These are phyloP conservation scores for Nitzschia sp. DNA, from an alignment of 108 stramenopile genomes.

Conservation along the genomic window DNA sequence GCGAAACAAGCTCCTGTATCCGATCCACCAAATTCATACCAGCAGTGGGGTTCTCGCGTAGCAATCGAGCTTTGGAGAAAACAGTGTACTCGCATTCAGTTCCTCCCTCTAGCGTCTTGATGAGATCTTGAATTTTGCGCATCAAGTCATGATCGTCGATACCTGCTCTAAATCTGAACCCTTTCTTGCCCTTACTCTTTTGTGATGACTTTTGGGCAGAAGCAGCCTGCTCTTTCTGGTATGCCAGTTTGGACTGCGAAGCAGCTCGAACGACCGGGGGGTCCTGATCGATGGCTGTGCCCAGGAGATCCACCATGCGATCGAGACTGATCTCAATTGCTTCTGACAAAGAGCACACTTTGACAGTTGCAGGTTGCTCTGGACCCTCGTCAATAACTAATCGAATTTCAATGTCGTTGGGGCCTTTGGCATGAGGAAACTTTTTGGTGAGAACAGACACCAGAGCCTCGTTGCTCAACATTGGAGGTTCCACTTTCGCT, in stretches of 20 bases:
- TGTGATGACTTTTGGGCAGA: constrained; percentile 27
- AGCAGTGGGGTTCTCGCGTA: constrained; percentile 44
- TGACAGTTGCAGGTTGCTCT: constrained; percentile 32
- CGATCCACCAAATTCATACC: constrained; percentile 52
- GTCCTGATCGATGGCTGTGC: constrained; percentile 36
- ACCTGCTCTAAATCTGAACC: constrained; percentile 53
- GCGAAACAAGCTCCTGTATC: constrained; percentile 41
- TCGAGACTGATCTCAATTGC: constrained; percentile 55
- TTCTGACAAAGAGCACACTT: constrained; percentile 43
- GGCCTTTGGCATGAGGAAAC: constrained; percentile 11
- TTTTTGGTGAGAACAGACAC: background rate
- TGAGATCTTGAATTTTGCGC: constrained; percentile 54
- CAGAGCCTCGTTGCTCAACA: constrained; percentile 12
- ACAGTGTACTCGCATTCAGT: constrained; percentile 64
- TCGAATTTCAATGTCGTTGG: constrained; percentile 35
- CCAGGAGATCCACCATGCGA: constrained; percentile 53
- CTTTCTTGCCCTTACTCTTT: constrained; percentile 38
- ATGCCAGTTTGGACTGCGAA: constrained; percentile 46
- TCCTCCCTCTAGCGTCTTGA: constrained; percentile 50
- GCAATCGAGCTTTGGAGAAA: constrained; percentile 38
- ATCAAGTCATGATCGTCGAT: constrained; percentile 63
- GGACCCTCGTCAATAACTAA: constrained; percentile 59
- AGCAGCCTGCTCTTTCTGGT: constrained; percentile 38
- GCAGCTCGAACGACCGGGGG: constrained; percentile 67
- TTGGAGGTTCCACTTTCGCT: background rate